Evolutionary conservation across 164 flowering plant genomes (phyloP).

Genomic region (Chimonanthus salicifolius): DNA sequence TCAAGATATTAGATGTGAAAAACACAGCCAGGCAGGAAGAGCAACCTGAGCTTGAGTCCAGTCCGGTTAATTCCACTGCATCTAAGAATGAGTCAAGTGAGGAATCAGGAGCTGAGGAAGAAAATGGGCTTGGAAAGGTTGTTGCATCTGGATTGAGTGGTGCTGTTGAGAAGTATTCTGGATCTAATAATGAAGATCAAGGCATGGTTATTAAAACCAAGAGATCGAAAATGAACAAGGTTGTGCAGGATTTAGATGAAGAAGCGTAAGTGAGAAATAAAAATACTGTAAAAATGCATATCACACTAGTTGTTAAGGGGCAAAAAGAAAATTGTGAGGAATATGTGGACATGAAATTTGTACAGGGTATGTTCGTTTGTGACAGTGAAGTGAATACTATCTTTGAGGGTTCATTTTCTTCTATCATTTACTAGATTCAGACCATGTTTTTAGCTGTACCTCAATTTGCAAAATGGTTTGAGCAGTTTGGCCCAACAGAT

Average conservation of each 20-base stretch:
- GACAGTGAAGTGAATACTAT: not conserved
- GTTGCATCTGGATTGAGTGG: constrained; percentile 26
- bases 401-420: not conserved
- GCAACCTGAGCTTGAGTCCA: constrained; percentile 21
- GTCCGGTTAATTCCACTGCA: constrained; percentile 14
- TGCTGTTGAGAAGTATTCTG: constrained; percentile 38
- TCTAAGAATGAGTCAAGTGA: constrained; percentile 28
- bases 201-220: constrained; percentile 28
- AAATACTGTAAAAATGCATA: not conserved
- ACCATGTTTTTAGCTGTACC: no score
- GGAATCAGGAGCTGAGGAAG: constrained; percentile 36
- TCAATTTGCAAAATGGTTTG: no score
- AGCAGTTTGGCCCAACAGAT: no score
- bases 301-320: not conserved
- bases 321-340: not conserved
- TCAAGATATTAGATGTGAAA: constrained; percentile 45
- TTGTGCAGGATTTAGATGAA: constrained; percentile 69
- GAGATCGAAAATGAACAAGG: constrained; percentile 36
- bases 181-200: constrained; percentile 38
- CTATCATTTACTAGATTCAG: not conserved
- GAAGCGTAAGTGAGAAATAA: constrained; percentile 25
- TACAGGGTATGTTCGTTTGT: no score
- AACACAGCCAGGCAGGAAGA: constrained; percentile 28
- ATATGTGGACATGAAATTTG: not conserved
- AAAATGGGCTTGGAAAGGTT: constrained; percentile 27